Evolutionary conservation across 495 filamentous ascomycete species (phyloP).

Genomic region (Podospora pseudocomata): DNA sequence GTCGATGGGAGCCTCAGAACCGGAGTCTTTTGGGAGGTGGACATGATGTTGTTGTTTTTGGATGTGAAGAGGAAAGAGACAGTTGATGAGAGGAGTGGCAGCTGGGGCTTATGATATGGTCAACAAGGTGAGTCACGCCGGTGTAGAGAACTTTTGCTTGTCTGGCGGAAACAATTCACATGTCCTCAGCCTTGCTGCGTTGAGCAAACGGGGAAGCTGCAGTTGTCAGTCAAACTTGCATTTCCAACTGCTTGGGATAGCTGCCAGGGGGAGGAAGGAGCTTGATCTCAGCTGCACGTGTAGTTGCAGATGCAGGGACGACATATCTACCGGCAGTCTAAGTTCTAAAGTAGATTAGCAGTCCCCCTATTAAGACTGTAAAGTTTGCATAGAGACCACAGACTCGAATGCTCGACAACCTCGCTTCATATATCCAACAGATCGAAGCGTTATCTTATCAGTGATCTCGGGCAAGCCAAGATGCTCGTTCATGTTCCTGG

Average conservation of each 20-base stretch:
- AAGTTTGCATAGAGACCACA: no score
- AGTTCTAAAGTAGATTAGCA: not conserved
- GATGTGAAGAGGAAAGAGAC: not conserved
- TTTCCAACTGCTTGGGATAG: not conserved
- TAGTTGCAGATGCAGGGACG: not conserved
- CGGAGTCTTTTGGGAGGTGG: not conserved
- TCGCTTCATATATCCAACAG: no score
- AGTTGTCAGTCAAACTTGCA: not conserved
- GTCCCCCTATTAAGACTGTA: not conserved
- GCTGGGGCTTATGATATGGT: not conserved
- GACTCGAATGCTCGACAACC: no score
- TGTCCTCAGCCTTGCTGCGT: not conserved
- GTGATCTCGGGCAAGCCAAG: not conserved
- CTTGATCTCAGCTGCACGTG: not conserved
- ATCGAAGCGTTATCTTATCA: not conserved
- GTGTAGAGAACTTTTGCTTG: not conserved
- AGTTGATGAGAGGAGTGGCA: not conserved
- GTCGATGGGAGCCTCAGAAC: not conserved
- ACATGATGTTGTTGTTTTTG: not conserved
- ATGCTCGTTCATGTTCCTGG: not conserved
- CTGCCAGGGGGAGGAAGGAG: not conserved
- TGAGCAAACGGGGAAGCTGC: no score
- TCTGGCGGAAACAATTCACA: not conserved
- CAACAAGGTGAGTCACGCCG: not conserved
- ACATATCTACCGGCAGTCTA: not conserved